Base-by-base conservation (phyloP, 768 basidiomycete genomes). In the Tricholoma saponaceum region DNA sequence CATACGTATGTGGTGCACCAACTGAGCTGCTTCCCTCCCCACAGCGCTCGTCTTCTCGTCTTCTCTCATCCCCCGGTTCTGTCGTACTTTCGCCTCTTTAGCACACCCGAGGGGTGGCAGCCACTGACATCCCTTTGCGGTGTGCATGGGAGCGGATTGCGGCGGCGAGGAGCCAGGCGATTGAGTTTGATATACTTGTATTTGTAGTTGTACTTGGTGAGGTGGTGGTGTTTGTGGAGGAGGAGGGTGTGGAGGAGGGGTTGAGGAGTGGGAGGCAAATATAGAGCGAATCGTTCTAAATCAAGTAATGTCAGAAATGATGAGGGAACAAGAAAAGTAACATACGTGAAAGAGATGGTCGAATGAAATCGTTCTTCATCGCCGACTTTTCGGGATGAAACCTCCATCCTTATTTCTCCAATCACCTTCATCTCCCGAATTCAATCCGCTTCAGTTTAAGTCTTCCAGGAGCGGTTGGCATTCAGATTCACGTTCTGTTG, bases 31-130 rank as follows among this genome's bases (percentile, higher is more conserved):
- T 80, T 12, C 84, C 82, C 32, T 76, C 74, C 30, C 73, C 74
- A 22, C 70, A 69, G 74, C 62, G 0, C 79, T 76, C 0, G 79
- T 72, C 65, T n/a, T n/a, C n/a, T n/a, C n/a, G n/a, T n/a, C n/a
- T 84, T 86, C 71, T 92, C 90, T 89, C 90, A 92, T 3, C 89
- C 87, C 1, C n/a, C 90, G 78, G 58, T 28, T 28, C 12, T 46
- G 44, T 5, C 82, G 82, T 2, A 76, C 77, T 60, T 80, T 85
- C 23, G 77, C 72, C 52, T 85, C 84, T 59, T 75, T 79, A 39
- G 74, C 66, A 20, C 87, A 73, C 12, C 87, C 85, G 0, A 67
- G 64, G 0, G 73, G 79, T 8, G 86, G 89, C 0, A 83, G 64
- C 89, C 89, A 90, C 79, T 0, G 80, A 72, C 16, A 89, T 72